Evolutionary conservation across 2,329 filamentous ascomycete species (phyloP).

Genomic region (Pyrenochaeta sp.): DNA sequence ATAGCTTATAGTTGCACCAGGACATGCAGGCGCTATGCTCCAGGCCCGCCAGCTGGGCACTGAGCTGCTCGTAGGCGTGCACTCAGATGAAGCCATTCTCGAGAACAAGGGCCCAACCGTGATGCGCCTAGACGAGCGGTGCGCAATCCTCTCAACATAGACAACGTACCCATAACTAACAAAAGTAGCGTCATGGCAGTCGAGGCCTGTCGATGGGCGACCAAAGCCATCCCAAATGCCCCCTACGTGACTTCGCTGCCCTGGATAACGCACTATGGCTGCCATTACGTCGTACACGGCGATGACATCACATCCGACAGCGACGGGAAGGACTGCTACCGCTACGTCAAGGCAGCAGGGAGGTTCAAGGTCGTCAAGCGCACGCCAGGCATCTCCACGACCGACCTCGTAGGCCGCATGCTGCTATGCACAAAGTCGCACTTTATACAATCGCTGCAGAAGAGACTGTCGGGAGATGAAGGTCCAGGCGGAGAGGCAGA

Average conservation of each 20-base stretch:
- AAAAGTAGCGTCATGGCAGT: slow-evolving; percentile 78
- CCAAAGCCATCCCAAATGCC: slow-evolving; percentile 80
- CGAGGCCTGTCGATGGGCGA: slow-evolving; percentile 95
- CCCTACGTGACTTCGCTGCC: slow-evolving; percentile 94
- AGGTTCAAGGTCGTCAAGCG: slow-evolving; percentile 97
- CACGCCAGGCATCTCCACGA: slow-evolving; percentile 95
- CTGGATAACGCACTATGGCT: slow-evolving; percentile 96
- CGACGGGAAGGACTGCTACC: slow-evolving; percentile 94
- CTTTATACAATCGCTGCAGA: slow-evolving; percentile 84
- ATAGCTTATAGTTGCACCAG: slow-evolving; percentile 55
- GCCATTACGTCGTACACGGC: slow-evolving; percentile 93
- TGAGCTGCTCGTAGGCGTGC: slow-evolving; percentile 90
- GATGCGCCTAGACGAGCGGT: slow-evolving; percentile 91
- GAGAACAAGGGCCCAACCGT: slow-evolving; percentile 98
- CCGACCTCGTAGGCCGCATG: slow-evolving; percentile 98
- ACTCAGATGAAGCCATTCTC: slow-evolving; percentile 94
- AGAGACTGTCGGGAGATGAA: slow-evolving; percentile 73
- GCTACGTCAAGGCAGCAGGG: slow-evolving; percentile 92
- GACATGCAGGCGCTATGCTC: slow-evolving; percentile 95
- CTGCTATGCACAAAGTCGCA: slow-evolving; percentile 93
- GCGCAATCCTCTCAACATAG: slow-evolving; percentile 30
- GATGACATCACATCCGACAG: slow-evolving; percentile 97
- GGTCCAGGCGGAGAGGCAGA: slow-evolving; percentile 75
- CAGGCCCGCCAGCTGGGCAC: slow-evolving; percentile 91
- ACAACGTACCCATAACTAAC: slow-evolving; percentile 21